These are phyloP conservation scores for Phylloporus arenicola DNA, from an alignment of 768 basidiomycete genomes.

Conservation along the genomic window DNA sequence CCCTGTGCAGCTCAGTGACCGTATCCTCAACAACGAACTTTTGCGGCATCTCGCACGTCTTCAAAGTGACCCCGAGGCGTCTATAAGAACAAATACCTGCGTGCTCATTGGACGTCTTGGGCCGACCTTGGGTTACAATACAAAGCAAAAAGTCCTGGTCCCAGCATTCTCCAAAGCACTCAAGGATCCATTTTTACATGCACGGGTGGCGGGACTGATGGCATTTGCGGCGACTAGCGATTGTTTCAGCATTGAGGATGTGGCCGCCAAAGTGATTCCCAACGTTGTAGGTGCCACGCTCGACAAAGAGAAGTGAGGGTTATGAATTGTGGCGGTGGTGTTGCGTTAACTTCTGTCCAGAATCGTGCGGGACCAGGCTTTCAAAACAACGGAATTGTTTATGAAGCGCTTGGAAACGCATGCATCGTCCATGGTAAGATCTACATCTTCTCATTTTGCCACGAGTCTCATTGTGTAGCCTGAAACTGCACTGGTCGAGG, in stretches of 20 bases:
- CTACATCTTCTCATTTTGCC: conserved; percentile 1
- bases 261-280: conserved; percentile 87
- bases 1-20: conserved; percentile 65
- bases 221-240: conserved; percentile 93
- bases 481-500: conserved; percentile 44
- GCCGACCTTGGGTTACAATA: conserved; percentile 77
- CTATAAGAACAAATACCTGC: conserved; percentile 95
- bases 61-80: conserved; percentile 89
- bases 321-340: not conserved
- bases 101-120: conserved; percentile 92
- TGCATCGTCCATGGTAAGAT: conserved; percentile 73
- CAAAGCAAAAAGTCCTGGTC: conserved; percentile 93
- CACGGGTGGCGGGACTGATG: conserved; percentile 91
- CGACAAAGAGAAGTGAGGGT: conserved; percentile 85
- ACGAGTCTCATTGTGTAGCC: conserved; percentile 37
- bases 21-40: conserved; percentile 94
- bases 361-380: conserved; percentile 91
- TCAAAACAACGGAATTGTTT: conserved; percentile 87
- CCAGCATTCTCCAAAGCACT: conserved; percentile 88
- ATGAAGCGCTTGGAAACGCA: conserved; percentile 77
- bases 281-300: conserved; percentile 73
- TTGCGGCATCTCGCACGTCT: conserved; percentile 88
- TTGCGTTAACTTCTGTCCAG: conserved; percentile 36
- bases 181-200: conserved; percentile 89
- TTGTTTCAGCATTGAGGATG: conserved; percentile 80